phyloP scores from a whole-genome alignment of 306 rosid species.

The Phaseolus lunatus region DNA sequence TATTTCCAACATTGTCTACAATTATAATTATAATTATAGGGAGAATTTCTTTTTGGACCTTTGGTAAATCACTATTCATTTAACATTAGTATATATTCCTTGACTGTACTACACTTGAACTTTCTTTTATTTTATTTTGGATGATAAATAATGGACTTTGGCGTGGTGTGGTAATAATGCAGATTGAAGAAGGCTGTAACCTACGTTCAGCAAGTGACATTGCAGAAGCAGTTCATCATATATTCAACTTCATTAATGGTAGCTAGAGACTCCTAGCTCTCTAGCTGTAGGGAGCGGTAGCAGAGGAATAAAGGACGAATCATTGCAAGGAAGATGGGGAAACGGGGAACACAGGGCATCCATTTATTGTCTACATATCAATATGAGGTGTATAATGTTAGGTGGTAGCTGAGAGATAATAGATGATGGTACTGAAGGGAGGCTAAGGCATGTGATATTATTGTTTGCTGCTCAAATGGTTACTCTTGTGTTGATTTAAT shows the following conservation, averaged over 20 bases:
- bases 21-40: background rate
- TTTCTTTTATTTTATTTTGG: background rate
- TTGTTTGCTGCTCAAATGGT: conserved; percentile 27
- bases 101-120: background rate
- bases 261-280: conserved; percentile 41
- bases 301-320: conserved; percentile 31
- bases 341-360: conserved; percentile 57
- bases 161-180: conserved; percentile 43
- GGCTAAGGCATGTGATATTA: conserved; percentile 34
- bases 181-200: conserved; percentile 90
- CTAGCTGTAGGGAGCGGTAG: conserved; percentile 21
- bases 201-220: conserved; percentile 81
- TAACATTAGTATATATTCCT: conserved; percentile 17
- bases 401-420: conserved; percentile 37
- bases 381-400: conserved; percentile 47
- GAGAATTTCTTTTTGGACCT: background rate
- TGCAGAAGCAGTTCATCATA: conserved; percentile 74
- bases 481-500: conserved; percentile 17
- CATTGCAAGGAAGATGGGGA: conserved; percentile 34
- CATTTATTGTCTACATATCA: conserved; percentile 41
- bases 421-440: background rate
- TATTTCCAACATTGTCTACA: conserved; percentile 39
- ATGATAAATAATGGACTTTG: conserved; percentile 26
- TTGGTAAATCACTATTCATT: background rate
- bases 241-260: conserved; percentile 68